Conservation (phyloP, 306 rosid species). For the Lathyrus aphaca region DNA sequence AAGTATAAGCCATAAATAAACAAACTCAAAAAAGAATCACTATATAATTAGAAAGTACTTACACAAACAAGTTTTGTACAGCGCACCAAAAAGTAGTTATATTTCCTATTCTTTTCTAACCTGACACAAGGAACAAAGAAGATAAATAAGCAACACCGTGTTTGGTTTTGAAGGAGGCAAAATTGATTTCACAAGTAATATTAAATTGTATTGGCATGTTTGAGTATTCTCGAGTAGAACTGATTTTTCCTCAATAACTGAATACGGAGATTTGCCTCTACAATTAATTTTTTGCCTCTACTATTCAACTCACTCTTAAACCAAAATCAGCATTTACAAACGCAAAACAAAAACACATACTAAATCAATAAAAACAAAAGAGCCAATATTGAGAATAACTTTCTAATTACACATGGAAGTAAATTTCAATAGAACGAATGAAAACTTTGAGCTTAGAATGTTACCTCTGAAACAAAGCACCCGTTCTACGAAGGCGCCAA, state of each 20-base stretch:
- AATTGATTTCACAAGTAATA: neutral
- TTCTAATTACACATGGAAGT: neutral
- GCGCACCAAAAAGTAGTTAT: conserved; percentile 72
- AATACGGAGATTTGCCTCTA: no score
- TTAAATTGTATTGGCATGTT: no score
- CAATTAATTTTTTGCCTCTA: no score
- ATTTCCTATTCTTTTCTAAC: conserved; percentile 72
- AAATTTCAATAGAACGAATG: neutral
- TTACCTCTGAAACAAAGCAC: conserved; percentile 78
- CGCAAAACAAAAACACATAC: neutral
- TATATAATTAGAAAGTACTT: conserved; percentile 42
- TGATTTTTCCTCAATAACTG: no score
- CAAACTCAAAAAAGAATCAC: neutral
- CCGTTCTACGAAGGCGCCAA: conserved; percentile 83
- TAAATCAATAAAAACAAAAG: conserved; percentile 13
- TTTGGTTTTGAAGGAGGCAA: neutral
- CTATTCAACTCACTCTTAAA: no score
- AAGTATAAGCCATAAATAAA: neutral
- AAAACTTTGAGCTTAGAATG: neutral
- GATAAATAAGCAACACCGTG: neutral
- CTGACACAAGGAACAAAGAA: conserved; percentile 44
- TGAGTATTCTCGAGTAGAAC: no score
- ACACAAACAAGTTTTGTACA: conserved; percentile 70
- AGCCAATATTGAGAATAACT: neutral
- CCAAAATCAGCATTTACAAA: neutral